A percentile compares a stretch with the other conserved stretches of the same genome.
phyloP scores from a whole-genome alignment of 305 asterid species.

The Solanum hybrid region DNA sequence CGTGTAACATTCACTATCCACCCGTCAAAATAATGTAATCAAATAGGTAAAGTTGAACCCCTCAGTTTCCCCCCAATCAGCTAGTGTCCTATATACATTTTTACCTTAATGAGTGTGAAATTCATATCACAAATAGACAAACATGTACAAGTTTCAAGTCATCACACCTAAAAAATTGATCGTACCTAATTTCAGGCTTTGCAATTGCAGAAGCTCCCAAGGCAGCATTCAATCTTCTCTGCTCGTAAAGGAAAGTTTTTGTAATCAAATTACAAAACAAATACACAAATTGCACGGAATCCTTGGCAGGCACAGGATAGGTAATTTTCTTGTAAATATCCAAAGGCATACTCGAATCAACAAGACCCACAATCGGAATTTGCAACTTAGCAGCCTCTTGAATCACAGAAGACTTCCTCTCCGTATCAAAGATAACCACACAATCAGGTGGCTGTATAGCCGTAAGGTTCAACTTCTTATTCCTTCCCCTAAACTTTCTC shows the following conservation, averaged over 20 bases:
- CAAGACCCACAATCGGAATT: slow-evolving; percentile 88
- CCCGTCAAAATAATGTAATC: neutral
- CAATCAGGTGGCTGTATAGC: slow-evolving; percentile 79
- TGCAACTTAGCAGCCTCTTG: slow-evolving; percentile 72
- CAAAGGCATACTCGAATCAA: slow-evolving; percentile 84
- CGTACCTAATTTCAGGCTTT: slow-evolving; percentile 27
- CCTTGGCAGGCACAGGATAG: slow-evolving; percentile 90
- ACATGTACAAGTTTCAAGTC: neutral
- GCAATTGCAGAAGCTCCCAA: slow-evolving; percentile 24
- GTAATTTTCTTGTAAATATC: slow-evolving; percentile 72
- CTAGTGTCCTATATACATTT: neutral
- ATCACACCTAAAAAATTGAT: neutral
- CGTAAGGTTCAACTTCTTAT: slow-evolving; percentile 67
- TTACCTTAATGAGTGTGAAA: neutral
- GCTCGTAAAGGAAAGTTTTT: slow-evolving; percentile 73
- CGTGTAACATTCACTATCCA: neutral
- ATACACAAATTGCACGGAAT: slow-evolving; percentile 82
- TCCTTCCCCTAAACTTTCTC: slow-evolving; percentile 67
- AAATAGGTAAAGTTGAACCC: neutral
- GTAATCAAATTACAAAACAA: slow-evolving; percentile 94
- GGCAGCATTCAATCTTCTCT: slow-evolving; percentile 37
- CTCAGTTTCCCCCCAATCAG: neutral
- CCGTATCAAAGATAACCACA: slow-evolving; percentile 76
- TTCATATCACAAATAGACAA: neutral
- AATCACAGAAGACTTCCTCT: slow-evolving; percentile 73